Evolutionary conservation across 495 filamentous ascomycete species (phyloP).

Genomic region (Penicillium pulvis): DNA sequence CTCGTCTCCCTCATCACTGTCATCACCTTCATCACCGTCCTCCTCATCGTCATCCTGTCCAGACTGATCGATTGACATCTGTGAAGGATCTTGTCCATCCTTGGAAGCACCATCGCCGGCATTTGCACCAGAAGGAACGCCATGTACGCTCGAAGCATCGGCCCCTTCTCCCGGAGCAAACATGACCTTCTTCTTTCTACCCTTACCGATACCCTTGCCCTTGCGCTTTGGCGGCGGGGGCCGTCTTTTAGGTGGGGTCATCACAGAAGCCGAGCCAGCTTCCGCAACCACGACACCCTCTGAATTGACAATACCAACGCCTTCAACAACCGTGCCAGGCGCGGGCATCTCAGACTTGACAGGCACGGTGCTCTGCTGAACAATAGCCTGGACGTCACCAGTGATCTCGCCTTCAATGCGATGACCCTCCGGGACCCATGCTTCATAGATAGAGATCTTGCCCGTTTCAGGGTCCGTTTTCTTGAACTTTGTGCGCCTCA

Average conservation of each 20-base stretch:
- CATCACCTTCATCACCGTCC: slow-evolving; percentile 49
- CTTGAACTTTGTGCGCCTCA: slow-evolving; percentile 76
- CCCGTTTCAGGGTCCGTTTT: slow-evolving; percentile 71
- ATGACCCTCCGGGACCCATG: slow-evolving; percentile 79
- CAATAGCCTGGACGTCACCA: slow-evolving; percentile 47
- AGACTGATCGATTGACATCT: slow-evolving; percentile 39
- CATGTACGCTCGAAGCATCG: slow-evolving; percentile 40
- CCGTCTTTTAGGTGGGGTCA: slow-evolving; percentile 55
- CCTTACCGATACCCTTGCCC: slow-evolving; percentile 66
- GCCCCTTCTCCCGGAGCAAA: slow-evolving; percentile 48
- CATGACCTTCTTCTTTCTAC: slow-evolving; percentile 67
- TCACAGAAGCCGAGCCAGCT: slow-evolving; percentile 44
- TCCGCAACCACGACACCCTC: slow-evolving; percentile 63
- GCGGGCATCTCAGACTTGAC: slow-evolving; percentile 51
- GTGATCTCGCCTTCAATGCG: slow-evolving; percentile 78
- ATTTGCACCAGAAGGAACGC: slow-evolving; percentile 28
- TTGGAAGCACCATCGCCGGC: slow-evolving; percentile 20
- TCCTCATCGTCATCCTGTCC: slow-evolving; percentile 49
- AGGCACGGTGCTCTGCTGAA: slow-evolving; percentile 34
- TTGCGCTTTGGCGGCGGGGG: slow-evolving; percentile 79
- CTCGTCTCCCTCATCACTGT: slow-evolving; percentile 61
- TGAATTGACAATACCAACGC: slow-evolving; percentile 61
- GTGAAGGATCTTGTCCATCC: slow-evolving; percentile 41
- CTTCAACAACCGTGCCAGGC: slow-evolving; percentile 62
- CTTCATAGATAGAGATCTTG: slow-evolving; percentile 77